phyloP scores from a whole-genome alignment of 1,139 yeast species.

The Pichia sp. region DNA sequence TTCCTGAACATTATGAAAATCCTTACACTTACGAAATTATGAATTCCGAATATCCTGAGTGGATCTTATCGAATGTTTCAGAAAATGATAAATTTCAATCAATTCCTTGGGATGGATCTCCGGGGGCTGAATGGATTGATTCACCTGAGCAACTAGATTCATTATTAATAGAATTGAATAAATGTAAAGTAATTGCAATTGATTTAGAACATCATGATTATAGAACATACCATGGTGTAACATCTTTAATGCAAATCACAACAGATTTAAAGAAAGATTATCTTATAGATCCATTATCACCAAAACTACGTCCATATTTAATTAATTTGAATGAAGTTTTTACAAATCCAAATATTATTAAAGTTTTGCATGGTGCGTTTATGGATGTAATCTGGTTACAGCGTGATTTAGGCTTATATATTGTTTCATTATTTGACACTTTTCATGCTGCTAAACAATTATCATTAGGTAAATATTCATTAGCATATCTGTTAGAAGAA shows the following conservation, averaged over 20 bases:
- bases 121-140: slow-evolving; percentile 68
- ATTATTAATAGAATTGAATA: slow-evolving; percentile 50
- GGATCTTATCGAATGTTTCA: slow-evolving; percentile 35
- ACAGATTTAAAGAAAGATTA: slow-evolving; percentile 43
- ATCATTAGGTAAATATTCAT: slow-evolving; percentile 73
- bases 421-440: slow-evolving; percentile 89
- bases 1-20: slow-evolving; percentile 63
- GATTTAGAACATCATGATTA: slow-evolving; percentile 96
- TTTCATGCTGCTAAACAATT: slow-evolving; percentile 79
- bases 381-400: slow-evolving; percentile 98
- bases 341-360: slow-evolving; percentile 71
- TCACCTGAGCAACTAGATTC: slow-evolving; percentile 42
- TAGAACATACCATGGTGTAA: slow-evolving; percentile 83
- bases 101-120: slow-evolving; percentile 57
- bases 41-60: slow-evolving; percentile 61
- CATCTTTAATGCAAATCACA: slow-evolving; percentile 90
- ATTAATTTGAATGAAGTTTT: slow-evolving; percentile 64
- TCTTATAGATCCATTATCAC: slow-evolving; percentile 53
- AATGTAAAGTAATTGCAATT: slow-evolving; percentile 70
- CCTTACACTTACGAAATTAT: slow-evolving; percentile 81
- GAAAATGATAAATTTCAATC: slow-evolving; percentile 42
- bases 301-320: slow-evolving; percentile 64
- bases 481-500: slow-evolving; percentile 76
- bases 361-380: slow-evolving; percentile 92
- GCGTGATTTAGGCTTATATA: slow-evolving; percentile 85